Evolutionary conservation across 345 rosid species (phyloP).

Genomic region (Euphorbia tirucalli): DNA sequence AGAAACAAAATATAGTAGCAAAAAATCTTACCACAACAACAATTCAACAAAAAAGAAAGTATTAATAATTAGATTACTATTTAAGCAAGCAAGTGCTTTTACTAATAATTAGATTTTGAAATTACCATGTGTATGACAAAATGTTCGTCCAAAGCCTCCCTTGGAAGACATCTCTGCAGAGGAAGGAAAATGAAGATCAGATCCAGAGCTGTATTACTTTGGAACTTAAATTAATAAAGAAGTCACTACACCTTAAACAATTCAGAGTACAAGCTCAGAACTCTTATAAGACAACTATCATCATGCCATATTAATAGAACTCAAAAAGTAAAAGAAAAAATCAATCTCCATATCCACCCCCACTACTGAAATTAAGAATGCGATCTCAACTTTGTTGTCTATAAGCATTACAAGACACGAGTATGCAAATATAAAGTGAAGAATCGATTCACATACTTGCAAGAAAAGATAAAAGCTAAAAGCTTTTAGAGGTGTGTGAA

Average conservation of each 20-base stretch:
- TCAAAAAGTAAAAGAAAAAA: background rate
- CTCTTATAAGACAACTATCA: background rate
- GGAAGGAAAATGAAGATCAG: conserved; percentile 18
- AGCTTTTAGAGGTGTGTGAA: background rate
- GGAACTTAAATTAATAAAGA: background rate
- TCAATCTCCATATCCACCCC: background rate
- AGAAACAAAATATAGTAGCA: background rate
- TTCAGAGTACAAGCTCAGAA: background rate
- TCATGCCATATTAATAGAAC: background rate
- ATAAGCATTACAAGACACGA: too few species aligned
- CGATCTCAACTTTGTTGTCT: background rate
- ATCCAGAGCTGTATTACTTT: conserved; percentile 1
- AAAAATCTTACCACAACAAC: background rate
- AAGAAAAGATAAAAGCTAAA: background rate
- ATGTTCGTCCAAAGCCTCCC: conserved; percentile 82
- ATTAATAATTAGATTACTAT: too few species aligned
- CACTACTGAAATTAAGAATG: background rate
- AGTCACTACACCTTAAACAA: background rate
- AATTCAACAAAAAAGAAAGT: too few species aligned
- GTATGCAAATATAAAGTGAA: too few species aligned
- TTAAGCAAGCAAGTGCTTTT: background rate
- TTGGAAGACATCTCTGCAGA: conserved; percentile 83
- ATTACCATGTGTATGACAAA: conserved; percentile 83
- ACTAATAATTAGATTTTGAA: background rate
- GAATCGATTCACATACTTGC: background rate